A percentile compares a stretch with the other conserved stretches of the same genome.
Conservation (phyloP, 78 protist species). For the Tieghemostelium lacteum region DNA sequence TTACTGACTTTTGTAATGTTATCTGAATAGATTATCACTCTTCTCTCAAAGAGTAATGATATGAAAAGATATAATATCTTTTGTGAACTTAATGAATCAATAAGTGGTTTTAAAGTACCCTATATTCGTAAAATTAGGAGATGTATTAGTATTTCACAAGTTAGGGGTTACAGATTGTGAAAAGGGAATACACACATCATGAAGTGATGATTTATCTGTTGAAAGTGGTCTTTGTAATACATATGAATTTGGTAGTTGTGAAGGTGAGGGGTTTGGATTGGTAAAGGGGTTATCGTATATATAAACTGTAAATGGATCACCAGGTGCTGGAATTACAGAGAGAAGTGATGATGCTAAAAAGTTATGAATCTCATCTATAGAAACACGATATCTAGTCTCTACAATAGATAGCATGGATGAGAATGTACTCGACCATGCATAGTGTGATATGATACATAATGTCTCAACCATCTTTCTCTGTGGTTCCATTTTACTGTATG, state of each 20-base stretch:
- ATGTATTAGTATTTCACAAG: background rate
- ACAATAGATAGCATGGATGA: constrained; percentile 36
- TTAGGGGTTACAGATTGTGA: background rate
- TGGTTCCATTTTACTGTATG: background rate
- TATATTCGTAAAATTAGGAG: background rate
- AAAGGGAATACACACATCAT: constrained; percentile 36
- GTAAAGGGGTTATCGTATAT: constrained; percentile 65
- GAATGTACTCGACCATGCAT: constrained; percentile 69
- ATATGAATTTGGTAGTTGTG: constrained; percentile 33
- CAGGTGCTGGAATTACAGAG: constrained; percentile 73
- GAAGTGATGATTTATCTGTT: constrained; percentile 63
- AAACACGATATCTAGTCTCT: constrained; percentile 50
- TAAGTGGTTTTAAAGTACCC: constrained; percentile 74
- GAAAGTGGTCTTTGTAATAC: constrained; percentile 44
- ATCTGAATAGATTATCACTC: constrained; percentile 61
- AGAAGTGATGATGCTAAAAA: constrained; percentile 55
- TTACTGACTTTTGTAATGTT: constrained; percentile 68
- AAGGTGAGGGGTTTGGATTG: background rate
- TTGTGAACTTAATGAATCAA: constrained; percentile 73
- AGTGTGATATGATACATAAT: constrained; percentile 41
- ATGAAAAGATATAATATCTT: constrained; percentile 49
- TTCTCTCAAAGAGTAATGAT: constrained; percentile 67
- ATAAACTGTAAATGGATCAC: constrained; percentile 60
- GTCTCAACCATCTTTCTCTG: constrained; percentile 40
- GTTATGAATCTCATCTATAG: constrained; percentile 58